These are phyloP conservation scores for Euphorbia tirucalli DNA, from an alignment of 345 rosid species.

Conservation along the genomic window DNA sequence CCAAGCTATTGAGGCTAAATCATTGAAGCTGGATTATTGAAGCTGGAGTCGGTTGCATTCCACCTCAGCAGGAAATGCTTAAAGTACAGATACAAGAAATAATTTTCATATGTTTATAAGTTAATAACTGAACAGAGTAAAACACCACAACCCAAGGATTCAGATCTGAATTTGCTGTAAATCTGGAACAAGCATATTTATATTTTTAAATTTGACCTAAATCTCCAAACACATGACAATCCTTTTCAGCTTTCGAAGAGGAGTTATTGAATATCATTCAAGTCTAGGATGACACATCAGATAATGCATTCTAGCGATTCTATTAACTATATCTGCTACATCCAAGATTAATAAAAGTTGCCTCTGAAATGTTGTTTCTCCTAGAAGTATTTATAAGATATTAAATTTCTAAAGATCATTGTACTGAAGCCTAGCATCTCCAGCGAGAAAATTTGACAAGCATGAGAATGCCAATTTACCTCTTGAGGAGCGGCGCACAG, in stretches of 20 bases:
- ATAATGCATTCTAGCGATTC: not conserved
- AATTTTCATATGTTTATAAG: not conserved
- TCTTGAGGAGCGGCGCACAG: conserved; percentile 93
- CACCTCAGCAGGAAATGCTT: not conserved
- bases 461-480: conserved; percentile 35
- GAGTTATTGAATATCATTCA: not conserved
- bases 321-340: not conserved
- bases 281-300: not conserved
- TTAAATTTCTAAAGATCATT: not conserved
- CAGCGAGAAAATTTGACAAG: not conserved
- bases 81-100: not conserved
- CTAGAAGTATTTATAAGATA: not conserved
- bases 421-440: not conserved
- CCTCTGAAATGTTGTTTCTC: no score
- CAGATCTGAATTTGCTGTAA: not conserved
- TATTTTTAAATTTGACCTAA: not conserved
- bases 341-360: not conserved
- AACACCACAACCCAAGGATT: not conserved
- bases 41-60: not conserved
- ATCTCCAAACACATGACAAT: not conserved
- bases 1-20: not conserved
- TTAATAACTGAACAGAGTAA: not conserved
- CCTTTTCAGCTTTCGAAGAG: not conserved
- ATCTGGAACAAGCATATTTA: not conserved
- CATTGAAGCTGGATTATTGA: no score